These are phyloP conservation scores for Lactarius tabidus DNA, from an alignment of 768 basidiomycete genomes.

Conservation along the genomic window DNA sequence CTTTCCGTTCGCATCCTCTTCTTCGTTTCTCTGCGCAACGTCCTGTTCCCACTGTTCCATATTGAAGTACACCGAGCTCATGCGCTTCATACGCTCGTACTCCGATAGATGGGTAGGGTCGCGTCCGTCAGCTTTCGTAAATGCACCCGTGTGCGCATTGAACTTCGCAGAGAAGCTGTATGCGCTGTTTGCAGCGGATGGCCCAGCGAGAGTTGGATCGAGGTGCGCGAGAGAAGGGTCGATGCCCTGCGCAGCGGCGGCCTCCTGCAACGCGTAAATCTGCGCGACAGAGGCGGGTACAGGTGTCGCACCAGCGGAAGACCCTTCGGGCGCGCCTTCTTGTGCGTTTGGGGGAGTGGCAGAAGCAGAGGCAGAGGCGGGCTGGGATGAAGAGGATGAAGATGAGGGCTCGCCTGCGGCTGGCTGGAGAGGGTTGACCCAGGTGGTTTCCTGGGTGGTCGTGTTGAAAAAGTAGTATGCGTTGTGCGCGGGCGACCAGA, in stretches of 20 bases:
- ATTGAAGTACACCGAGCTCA: constrained; percentile 88
- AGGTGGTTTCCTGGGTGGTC: constrained; percentile 74
- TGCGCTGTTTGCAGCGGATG: constrained; percentile 35
- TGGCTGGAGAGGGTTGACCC: constrained; percentile 67
- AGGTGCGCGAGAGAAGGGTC: constrained; percentile 78
- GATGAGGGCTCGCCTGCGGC: constrained; percentile 15
- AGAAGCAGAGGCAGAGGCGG: constrained; percentile 30
- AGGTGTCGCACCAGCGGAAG: constrained; percentile 30
- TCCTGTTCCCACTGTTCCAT: constrained; percentile 75
- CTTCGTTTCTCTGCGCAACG: constrained; percentile 46
- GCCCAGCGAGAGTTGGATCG: constrained; percentile 58
- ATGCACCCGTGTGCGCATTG: constrained; percentile 78
- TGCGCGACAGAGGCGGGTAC: constrained; percentile 34
- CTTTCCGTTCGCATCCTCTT: constrained; percentile 54
- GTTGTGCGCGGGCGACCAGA: constrained; percentile 72
- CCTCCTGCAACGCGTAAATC: constrained; percentile 52
- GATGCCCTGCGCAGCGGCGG: constrained; percentile 74
- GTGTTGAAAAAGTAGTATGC: constrained; percentile 85
- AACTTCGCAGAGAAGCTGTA: constrained; percentile 62
- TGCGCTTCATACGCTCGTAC: constrained; percentile 75
- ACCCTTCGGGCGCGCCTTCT: constrained; percentile 26
- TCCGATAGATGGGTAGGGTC: constrained; percentile 76
- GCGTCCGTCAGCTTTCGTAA: constrained; percentile 60
- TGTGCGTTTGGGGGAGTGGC: constrained; percentile 27
- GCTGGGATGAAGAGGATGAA: constrained; percentile 15